A percentile compares a stretch with the other conserved stretches of the same genome.
Conservation (phyloP, 495 filamentous ascomycete genomes). For the Penicillium daleae region DNA sequence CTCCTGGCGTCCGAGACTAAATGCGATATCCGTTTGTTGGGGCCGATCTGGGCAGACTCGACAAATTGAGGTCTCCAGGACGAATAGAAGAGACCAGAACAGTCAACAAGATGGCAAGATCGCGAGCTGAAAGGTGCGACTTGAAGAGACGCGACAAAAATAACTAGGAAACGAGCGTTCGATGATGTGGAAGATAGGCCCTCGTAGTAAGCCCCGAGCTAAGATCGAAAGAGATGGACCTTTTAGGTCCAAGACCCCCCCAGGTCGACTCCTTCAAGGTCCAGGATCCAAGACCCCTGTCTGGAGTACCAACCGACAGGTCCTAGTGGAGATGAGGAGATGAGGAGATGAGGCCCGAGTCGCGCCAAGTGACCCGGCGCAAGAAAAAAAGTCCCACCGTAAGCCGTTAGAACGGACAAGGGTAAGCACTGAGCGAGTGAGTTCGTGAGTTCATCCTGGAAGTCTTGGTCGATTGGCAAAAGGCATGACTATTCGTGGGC, state of each 20-base stretch:
- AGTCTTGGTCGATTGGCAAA: not conserved
- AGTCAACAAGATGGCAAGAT: not conserved
- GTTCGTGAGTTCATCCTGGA: not conserved
- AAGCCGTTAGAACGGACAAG: constrained; percentile 1
- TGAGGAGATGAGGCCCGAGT: constrained; percentile 12
- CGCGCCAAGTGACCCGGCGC: constrained; percentile 6
- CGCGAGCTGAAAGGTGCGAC: not conserved
- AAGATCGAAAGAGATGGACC: constrained; percentile 2
- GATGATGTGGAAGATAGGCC: not conserved
- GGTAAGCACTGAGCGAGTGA: not conserved
- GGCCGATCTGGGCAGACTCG: not conserved
- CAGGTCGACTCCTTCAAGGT: not conserved
- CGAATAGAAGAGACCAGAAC: not conserved
- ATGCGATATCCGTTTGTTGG: not conserved
- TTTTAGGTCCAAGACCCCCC: not conserved
- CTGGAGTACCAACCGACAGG: constrained; percentile 12
- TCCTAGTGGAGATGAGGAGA: constrained; percentile 3
- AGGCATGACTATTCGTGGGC: not conserved
- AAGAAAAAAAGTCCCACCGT: not conserved
- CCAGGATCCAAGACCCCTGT: not conserved
- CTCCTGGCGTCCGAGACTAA: not conserved
- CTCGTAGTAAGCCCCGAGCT: not conserved
- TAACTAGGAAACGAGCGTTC: not conserved
- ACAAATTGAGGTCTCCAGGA: not conserved
- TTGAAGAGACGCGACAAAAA: constrained; percentile 3